Evolutionary conservation across 352 stramenopile genomes (phyloP), one percentile per base, ranked within the genome.

Genomic region (Globisporangium radiosum): DNA sequence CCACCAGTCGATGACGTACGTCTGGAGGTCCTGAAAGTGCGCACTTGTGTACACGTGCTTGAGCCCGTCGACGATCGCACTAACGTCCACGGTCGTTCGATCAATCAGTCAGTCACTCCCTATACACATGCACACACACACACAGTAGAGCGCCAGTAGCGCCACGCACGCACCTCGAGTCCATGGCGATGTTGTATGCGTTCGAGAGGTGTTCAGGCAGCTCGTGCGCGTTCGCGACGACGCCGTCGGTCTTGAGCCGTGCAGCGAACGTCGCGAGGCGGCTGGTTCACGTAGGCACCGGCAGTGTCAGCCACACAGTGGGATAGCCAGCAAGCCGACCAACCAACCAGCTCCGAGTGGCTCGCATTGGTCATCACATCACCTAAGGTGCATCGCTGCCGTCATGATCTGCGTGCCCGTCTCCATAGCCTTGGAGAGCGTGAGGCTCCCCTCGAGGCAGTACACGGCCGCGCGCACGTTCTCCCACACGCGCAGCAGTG

Each of bases 401-500:
- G 70, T 73, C 47, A 78, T 59, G 58, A 92, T 79, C 44, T 88
- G 72, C 17, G 74, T 76, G 39, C 80, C 76, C 0, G 82, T 92
- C 9, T 63, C 63, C 52, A 90, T 62, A 11, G 73, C 79, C 47
- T 78, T 85, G 1, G 78, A 75, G 42, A 92, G 71, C 13, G 72
- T 78, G 43, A 88, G 70, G 36, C 75, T 81, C 8, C 72, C 75
- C 64, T 92, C 81, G 13, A 94, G 61, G 48, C 78, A 89, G 54
- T 90, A 88, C 43, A 90, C 71, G 10, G 69, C 75, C 0, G 73
- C 72, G 57, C 90, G 88, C 7, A 86, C 47, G 58, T 94, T 94
- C 54, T 75, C 62, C 85, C 82, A 92, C 45, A 94, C 78, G 25
- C 67, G 72, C 37, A 85, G 50, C 11, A 92, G 64, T 25, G 81